Conservation (phyloP, 164 flowering plant species). For the Akebia trifoliata region DNA sequence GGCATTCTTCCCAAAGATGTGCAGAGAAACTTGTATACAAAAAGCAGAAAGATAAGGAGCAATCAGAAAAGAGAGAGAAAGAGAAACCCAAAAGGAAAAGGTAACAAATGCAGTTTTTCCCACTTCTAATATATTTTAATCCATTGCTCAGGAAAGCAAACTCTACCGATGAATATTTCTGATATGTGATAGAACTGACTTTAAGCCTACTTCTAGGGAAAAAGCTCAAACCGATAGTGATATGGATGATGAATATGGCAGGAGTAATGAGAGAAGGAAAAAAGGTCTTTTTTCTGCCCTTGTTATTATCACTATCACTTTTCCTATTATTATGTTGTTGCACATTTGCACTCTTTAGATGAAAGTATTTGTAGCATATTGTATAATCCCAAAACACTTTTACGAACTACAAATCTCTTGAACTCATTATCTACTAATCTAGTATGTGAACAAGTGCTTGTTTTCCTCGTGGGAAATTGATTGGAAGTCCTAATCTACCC, state of each 20-base stretch:
- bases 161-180: not conserved
- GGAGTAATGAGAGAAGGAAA: slow-evolving; percentile 31
- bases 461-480: too few species aligned
- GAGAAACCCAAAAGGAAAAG: slow-evolving; percentile 51
- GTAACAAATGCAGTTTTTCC: slow-evolving; percentile 19
- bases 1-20: slow-evolving; percentile 44
- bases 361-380: too few species aligned
- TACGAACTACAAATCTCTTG: too few species aligned
- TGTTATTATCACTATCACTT: too few species aligned
- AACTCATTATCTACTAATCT: too few species aligned
- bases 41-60: slow-evolving; percentile 61
- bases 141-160: not conserved
- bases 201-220: slow-evolving; percentile 34
- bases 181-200: slow-evolving; percentile 10
- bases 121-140: not conserved
- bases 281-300: slow-evolving; percentile 38
- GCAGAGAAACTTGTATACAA: slow-evolving; percentile 72
- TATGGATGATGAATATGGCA: slow-evolving; percentile 21
- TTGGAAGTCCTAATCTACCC: too few species aligned
- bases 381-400: too few species aligned
- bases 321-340: too few species aligned
- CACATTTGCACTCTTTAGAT: too few species aligned
- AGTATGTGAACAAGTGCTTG: too few species aligned
- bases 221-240: slow-evolving; percentile 30
- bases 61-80: slow-evolving; percentile 28